phyloP scores from a whole-genome alignment of 2,329 filamentous ascomycete species.

The Phyllosticta capitalensis region DNA sequence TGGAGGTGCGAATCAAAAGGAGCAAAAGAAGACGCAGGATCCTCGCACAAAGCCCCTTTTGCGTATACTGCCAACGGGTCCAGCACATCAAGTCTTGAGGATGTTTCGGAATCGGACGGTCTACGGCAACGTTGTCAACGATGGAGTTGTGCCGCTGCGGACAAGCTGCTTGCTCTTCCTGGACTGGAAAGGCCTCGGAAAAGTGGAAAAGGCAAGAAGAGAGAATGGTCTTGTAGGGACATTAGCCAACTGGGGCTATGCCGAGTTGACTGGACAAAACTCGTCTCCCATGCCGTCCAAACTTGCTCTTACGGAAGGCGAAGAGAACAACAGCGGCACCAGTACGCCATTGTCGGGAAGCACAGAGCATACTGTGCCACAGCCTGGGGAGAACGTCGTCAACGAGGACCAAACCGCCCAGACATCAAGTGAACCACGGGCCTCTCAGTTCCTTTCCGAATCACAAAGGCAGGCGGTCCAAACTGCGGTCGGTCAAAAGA shows the following conservation, averaged over 20 bases:
- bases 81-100: conserved; percentile 75
- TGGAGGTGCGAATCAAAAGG: conserved; percentile 49
- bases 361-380: conserved; percentile 51
- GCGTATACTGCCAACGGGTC: conserved; percentile 80
- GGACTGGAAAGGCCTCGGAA: conserved; percentile 88
- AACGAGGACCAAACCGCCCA: conserved; percentile 54
- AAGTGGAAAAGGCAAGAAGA: conserved; percentile 86
- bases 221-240: conserved; percentile 90
- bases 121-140: conserved; percentile 96
- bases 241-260: conserved; percentile 88
- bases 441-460: conserved; percentile 23
- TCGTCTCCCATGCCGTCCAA: conserved; percentile 48
- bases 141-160: conserved; percentile 87
- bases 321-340: conserved; percentile 18
- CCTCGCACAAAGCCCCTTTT: conserved; percentile 82
- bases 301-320: conserved; percentile 11
- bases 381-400: conserved; percentile 56
- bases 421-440: conserved; percentile 20
- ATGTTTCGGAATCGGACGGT: conserved; percentile 86
- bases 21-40: conserved; percentile 47
- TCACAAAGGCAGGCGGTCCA: conserved; percentile 19
- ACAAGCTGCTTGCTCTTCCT: conserved; percentile 95
- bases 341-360: conserved; percentile 18
- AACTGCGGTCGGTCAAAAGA: conserved; percentile 32
- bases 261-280: conserved; percentile 69